Evolutionary conservation across 1,284 basidiomycete genomes (phyloP), one percentile per base, ranked within the genome.

Genomic region (Cryptococcus sp.): DNA sequence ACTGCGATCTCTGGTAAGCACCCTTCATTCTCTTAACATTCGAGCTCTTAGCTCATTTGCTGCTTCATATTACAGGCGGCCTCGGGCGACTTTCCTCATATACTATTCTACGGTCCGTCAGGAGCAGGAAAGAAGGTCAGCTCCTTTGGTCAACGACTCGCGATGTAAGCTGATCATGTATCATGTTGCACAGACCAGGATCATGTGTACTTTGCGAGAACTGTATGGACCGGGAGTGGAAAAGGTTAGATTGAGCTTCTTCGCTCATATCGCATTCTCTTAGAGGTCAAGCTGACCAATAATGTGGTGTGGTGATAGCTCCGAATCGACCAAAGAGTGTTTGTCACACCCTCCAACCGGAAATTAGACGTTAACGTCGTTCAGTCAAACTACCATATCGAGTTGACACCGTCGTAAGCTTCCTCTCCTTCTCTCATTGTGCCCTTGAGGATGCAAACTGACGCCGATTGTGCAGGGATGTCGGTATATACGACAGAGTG

Each of bases 281-380:
- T 2, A 8, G 8, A 35, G 8, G 13, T 35, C 30, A 40, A 41
- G 39, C 6, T 46, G 22, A 47, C 19, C 19, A 8, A 38, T n/a
- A 17, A 15, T 27, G 7, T 54, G 42, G 47, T 56, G 27, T 22
- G 58, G 17, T 10, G 52, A 3, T 72, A 97, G 94, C 84, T 99
- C 57, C 95, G 97, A 83, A 97, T 99, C 59, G 95, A 99, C 78
- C 96, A 99, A 83, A 83, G 95, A 56, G 88, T 97, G 1, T 99
- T 99, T 77, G 80, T 97, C 43, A 94, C 94, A 0, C 95, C 96
- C 0, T 93, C 92, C 11, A 92, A 89, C 73, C 85, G 94, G 60
- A 98, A 97, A 78, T 83, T 99, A 35, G 95, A 99, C 75, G 88
- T 99, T 69, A 98, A 98, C 75, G 84, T 99, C 60, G 95, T 99